Percentiles rank a stretch among this genome's conserved stretches.
These are phyloP conservation scores for Penicillium sp. DNA, from an alignment of 2,329 filamentous ascomycete genomes.

Conservation along the genomic window DNA sequence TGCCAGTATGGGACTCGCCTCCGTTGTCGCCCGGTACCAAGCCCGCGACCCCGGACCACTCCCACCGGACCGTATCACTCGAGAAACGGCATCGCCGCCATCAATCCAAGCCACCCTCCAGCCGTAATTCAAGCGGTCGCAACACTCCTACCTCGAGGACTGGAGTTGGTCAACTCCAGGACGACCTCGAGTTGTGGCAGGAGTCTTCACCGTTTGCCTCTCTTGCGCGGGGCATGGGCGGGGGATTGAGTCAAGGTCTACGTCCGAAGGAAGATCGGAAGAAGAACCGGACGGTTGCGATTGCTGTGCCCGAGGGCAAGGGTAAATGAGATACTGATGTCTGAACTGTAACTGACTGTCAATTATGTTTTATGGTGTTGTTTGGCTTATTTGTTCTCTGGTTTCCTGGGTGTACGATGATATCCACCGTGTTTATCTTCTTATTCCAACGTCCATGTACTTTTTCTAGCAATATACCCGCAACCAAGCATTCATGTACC, in stretches of 20 bases:
- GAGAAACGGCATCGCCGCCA: slow-evolving; percentile 25
- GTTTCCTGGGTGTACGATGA: slow-evolving; percentile 5
- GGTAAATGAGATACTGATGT: slow-evolving; percentile 5
- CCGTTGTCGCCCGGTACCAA: slow-evolving; percentile 12
- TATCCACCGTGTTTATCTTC: slow-evolving; percentile 13
- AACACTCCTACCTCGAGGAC: slow-evolving; percentile 12
- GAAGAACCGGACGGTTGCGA: slow-evolving; percentile 25
- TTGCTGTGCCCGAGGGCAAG: slow-evolving; percentile 13
- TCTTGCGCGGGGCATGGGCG: slow-evolving; percentile 45
- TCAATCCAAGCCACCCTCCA: slow-evolving; percentile 19
- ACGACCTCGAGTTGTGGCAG: slow-evolving; percentile 40
- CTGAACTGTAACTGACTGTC: neutral
- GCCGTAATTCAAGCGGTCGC: slow-evolving; percentile 16
- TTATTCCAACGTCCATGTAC: neutral
- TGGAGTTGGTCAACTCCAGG: slow-evolving; percentile 32
- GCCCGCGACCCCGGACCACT: neutral
- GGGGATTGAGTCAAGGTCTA: slow-evolving; percentile 45
- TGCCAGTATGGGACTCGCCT: slow-evolving; percentile 26
- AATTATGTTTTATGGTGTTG: neutral
- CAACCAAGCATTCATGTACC: neutral
- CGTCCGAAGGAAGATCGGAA: slow-evolving; percentile 34
- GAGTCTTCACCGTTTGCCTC: slow-evolving; percentile 40
- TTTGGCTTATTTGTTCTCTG: neutral
- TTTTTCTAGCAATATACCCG: slow-evolving; percentile 2
- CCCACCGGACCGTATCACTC: slow-evolving; percentile 5